Percentiles rank a stretch among this genome's conserved stretches.
phyloP scores from a whole-genome alignment of 192 early-diverging fungal genomes.

The Chytriomyces confervae region DNA sequence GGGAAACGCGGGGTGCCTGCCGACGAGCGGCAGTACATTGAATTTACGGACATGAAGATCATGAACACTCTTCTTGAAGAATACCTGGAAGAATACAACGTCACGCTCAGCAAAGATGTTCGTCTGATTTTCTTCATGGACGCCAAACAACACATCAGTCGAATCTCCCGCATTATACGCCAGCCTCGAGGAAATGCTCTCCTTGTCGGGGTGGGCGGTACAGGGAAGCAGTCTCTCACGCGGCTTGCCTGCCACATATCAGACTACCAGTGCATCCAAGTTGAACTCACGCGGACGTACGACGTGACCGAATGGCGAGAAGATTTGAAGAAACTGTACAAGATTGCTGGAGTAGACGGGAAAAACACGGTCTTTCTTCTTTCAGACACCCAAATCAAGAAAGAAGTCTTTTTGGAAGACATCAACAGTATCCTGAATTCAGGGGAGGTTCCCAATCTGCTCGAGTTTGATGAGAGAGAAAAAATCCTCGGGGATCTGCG shows the following conservation, averaged over 20 bases:
- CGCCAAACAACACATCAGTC: conserved; percentile 62
- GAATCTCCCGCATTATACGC: conserved; percentile 62
- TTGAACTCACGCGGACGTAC: conserved; percentile 65
- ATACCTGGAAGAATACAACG: conserved; percentile 71
- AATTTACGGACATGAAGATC: conserved; percentile 61
- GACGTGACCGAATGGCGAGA: conserved; percentile 63
- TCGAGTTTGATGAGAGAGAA: conserved; percentile 67
- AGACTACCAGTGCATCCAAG: conserved; percentile 63
- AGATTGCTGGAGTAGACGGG: conserved; percentile 61
- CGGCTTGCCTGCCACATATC: conserved; percentile 66
- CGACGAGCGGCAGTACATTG: conserved; percentile 62
- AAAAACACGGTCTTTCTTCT: conserved; percentile 68
- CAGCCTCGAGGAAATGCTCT: conserved; percentile 67
- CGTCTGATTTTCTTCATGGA: conserved; percentile 68
- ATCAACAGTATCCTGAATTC: conserved; percentile 66
- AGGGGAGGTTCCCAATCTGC: conserved; percentile 66
- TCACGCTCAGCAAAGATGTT: conserved; percentile 63
- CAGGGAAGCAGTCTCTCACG: conserved; percentile 65
- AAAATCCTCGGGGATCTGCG: conserved; percentile 65
- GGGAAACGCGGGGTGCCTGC: conserved; percentile 59
- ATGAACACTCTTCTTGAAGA: conserved; percentile 63
- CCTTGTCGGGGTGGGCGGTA: conserved; percentile 65
- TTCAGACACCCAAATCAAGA: conserved; percentile 68
- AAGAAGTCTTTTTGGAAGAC: conserved; percentile 64
- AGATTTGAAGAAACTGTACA: conserved; percentile 63